Evolutionary conservation across 108 stramenopile species (phyloP).

Genomic region (Pseudonitzschia delicatissima): DNA sequence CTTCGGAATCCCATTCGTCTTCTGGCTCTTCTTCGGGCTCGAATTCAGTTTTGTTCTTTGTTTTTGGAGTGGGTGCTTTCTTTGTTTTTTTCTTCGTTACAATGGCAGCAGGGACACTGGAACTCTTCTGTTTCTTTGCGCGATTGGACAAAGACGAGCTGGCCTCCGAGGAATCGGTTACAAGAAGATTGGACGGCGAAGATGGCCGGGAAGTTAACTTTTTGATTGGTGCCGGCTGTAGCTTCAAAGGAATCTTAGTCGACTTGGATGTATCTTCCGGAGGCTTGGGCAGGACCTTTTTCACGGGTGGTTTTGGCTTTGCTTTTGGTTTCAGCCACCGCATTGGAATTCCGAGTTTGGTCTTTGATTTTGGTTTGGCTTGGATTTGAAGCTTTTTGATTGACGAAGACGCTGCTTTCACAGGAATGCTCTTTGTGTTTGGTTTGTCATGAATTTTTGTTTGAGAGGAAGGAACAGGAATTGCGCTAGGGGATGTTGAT

Average conservation of each 20-base stretch:
- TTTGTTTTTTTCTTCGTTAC: constrained; percentile 6
- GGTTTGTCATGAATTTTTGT: too few relatives aligned
- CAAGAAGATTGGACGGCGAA: constrained; percentile 21
- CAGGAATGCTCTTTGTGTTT: too few relatives aligned
- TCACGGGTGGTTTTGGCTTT: constrained; percentile 6
- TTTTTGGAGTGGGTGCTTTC: background rate
- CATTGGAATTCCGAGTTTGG: constrained; percentile 25
- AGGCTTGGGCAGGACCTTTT: background rate
- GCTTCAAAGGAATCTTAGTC: background rate
- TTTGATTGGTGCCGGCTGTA: too few relatives aligned
- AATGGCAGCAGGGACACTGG: constrained; percentile 24
- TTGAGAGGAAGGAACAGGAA: too few relatives aligned
- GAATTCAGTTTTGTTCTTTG: background rate
- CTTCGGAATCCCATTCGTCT: constrained; percentile 10
- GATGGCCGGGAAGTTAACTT: background rate
- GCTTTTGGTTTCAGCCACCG: constrained; percentile 26
- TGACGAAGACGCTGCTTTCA: too few relatives aligned
- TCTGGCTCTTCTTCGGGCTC: background rate
- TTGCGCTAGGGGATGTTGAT: too few relatives aligned
- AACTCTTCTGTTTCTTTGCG: background rate
- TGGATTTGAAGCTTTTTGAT: too few relatives aligned
- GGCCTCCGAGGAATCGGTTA: constrained; percentile 34
- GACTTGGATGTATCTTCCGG: background rate
- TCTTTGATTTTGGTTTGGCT: background rate
- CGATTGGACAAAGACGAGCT: constrained; percentile 24